These are phyloP conservation scores for Hypoxylon lienhwacheense DNA, from an alignment of 495 filamentous ascomycete genomes.

Conservation along the genomic window DNA sequence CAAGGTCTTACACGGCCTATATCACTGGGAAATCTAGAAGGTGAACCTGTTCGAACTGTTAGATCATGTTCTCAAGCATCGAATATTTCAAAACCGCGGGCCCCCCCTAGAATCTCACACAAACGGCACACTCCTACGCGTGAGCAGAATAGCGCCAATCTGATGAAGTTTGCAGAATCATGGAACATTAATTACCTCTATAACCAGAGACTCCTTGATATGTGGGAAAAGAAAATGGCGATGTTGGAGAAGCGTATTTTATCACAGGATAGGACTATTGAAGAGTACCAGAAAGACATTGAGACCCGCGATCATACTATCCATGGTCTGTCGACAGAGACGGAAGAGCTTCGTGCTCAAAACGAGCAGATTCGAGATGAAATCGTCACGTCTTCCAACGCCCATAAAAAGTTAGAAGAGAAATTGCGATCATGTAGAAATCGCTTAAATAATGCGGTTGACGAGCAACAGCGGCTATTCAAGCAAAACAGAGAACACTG, in stretches of 20 bases:
- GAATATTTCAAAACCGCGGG: slow-evolving; percentile 30
- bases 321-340: slow-evolving; percentile 21
- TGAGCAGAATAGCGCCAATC: slow-evolving; percentile 15
- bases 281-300: slow-evolving; percentile 28
- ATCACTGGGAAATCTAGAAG: background rate
- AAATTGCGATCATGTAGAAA: slow-evolving; percentile 37
- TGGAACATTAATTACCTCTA: slow-evolving; percentile 28
- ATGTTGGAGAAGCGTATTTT: slow-evolving; percentile 30
- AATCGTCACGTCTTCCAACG: slow-evolving; percentile 22
- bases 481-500: slow-evolving; percentile 35
- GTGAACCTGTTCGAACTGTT: background rate
- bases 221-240: slow-evolving; percentile 31
- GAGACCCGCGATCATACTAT: slow-evolving; percentile 30
- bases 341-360: slow-evolving; percentile 28
- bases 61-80: slow-evolving; percentile 31
- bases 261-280: slow-evolving; percentile 22
- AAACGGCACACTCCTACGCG: slow-evolving; percentile 8
- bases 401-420: slow-evolving; percentile 32
- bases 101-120: background rate
- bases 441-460: slow-evolving; percentile 42
- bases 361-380: slow-evolving; percentile 29
- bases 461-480: slow-evolving; percentile 47
- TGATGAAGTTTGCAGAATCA: slow-evolving; percentile 20
- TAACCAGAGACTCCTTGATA: slow-evolving; percentile 25
- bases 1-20: slow-evolving; percentile 13